phyloP scores from a whole-genome alignment of 495 filamentous ascomycete genomes.

The Antarctomyces pellizariae region DNA sequence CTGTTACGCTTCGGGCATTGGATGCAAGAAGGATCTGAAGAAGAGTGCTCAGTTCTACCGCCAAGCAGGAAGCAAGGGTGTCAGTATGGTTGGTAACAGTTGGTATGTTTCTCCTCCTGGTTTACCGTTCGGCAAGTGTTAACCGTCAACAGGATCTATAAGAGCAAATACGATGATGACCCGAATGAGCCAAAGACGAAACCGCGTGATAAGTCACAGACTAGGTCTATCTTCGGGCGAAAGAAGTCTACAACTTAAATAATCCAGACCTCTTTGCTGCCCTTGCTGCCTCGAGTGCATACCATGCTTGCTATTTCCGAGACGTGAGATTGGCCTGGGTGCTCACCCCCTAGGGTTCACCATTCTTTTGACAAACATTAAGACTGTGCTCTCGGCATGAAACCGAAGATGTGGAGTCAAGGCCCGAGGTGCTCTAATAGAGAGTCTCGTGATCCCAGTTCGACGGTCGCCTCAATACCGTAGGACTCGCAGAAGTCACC shows the following conservation, averaged over 20 bases:
- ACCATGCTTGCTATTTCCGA: too few relatives aligned
- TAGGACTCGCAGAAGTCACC: too few relatives aligned
- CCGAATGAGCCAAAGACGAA: slow-evolving; percentile 29
- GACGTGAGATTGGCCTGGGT: too few relatives aligned
- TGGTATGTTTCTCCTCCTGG: slow-evolving; percentile 38
- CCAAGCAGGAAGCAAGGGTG: slow-evolving; percentile 71
- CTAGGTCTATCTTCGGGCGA: slow-evolving; percentile 41
- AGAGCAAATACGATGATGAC: slow-evolving; percentile 66
- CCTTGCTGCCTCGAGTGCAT: too few relatives aligned
- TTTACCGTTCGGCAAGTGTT: slow-evolving; percentile 3
- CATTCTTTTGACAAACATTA: too few relatives aligned
- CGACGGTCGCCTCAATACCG: too few relatives aligned
- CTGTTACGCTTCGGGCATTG: slow-evolving; percentile 66
- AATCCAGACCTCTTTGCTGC: too few relatives aligned
- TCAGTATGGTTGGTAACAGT: slow-evolving; percentile 94
- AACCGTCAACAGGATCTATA: slow-evolving; percentile 51
- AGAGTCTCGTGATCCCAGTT: too few relatives aligned
- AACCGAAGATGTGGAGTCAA: too few relatives aligned
- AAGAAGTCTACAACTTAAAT: slow-evolving; percentile 28
- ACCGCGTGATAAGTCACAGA: slow-evolving; percentile 35
- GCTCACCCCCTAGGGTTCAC: too few relatives aligned
- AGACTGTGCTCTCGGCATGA: too few relatives aligned
- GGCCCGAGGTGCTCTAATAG: too few relatives aligned
- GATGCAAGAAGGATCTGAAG: slow-evolving; percentile 86
- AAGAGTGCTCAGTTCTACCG: slow-evolving; percentile 85